Percentiles rank a stretch among this genome's conserved stretches.
Conservation (phyloP, 257 asterid species). For the Parsonsia alboflavescens region DNA sequence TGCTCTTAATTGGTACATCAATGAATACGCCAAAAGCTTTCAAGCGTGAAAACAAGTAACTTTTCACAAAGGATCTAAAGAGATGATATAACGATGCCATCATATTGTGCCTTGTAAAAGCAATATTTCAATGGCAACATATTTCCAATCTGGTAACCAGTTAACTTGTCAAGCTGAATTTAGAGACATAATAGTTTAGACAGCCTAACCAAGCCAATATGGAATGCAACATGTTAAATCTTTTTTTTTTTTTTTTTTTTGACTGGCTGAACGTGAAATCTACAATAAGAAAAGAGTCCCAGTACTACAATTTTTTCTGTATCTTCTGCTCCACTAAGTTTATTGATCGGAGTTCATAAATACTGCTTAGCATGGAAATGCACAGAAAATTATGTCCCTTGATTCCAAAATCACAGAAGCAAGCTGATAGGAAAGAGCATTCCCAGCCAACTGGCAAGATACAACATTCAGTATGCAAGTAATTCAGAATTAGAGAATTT, state of each 20-base stretch:
- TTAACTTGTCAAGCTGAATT: background rate
- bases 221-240: no score
- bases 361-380: background rate
- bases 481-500: background rate
- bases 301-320: background rate
- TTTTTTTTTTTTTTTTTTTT: no score
- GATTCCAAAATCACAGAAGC: background rate
- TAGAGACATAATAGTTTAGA: background rate
- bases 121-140: background rate
- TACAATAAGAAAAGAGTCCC: background rate
- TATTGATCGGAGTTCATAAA: background rate
- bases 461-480: background rate
- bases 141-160: background rate
- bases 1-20: background rate
- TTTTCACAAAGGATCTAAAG: background rate
- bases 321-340: background rate
- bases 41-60: background rate
- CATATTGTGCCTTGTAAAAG: background rate
- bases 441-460: conserved; percentile 3
- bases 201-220: background rate
- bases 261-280: background rate
- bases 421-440: background rate
- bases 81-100: background rate
- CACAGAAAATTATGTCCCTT: background rate
- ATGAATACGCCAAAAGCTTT: background rate